phyloP scores from a whole-genome alignment of 805 yeast species.

The Kodamaea leandrae region DNA sequence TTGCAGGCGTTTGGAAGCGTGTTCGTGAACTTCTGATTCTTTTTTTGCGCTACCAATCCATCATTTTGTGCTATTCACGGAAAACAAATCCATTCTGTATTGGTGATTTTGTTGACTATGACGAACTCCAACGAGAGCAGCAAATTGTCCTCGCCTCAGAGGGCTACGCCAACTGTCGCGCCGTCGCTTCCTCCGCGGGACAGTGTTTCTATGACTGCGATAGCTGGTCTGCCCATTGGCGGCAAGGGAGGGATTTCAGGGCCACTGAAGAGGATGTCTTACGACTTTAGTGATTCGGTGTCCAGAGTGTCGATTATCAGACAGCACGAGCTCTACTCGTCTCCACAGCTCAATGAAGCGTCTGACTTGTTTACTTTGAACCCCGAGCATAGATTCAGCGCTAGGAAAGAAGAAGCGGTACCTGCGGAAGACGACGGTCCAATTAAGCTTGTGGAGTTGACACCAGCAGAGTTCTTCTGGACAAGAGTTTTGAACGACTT shows the following conservation, averaged over 20 bases:
- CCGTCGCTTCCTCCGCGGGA: background rate
- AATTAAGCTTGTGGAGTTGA: background rate
- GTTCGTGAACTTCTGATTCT: too few relatives aligned
- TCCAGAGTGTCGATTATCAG: conserved; percentile 23
- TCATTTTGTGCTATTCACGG: too few relatives aligned
- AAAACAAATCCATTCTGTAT: too few relatives aligned
- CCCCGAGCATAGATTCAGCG: conserved; percentile 4
- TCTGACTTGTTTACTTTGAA: conserved; percentile 23
- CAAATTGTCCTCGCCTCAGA: conserved; percentile 1
- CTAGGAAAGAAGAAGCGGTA: conserved; percentile 1
- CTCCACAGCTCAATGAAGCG: conserved; percentile 26
- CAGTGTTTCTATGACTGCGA: background rate
- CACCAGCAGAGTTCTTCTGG: conserved; percentile 18
- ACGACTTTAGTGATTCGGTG: conserved; percentile 18
- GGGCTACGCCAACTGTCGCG: background rate
- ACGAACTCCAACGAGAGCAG: conserved; percentile 1
- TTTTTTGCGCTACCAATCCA: too few relatives aligned
- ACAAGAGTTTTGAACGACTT: conserved; percentile 16
- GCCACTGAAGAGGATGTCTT: conserved; percentile 10
- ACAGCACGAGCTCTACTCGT: conserved; percentile 24
- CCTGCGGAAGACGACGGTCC: background rate
- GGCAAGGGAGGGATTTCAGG: conserved; percentile 9
- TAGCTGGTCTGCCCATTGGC: background rate
- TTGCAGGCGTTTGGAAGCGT: too few relatives aligned
- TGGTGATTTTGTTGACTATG: background rate